These are phyloP conservation scores for Agapanthus africanus DNA, from an alignment of 106 monocot genomes.

Conservation along the genomic window DNA sequence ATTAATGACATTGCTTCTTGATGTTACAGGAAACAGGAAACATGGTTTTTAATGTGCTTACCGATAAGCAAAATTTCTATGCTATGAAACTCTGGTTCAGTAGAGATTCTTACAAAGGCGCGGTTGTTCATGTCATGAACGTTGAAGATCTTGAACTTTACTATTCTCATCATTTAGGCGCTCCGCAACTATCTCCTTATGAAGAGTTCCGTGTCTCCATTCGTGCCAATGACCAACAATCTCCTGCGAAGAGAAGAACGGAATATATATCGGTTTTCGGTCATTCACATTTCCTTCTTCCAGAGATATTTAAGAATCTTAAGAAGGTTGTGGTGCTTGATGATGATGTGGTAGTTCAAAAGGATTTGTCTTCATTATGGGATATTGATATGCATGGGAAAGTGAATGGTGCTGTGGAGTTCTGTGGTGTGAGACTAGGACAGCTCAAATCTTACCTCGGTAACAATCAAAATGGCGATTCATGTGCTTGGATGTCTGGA, in stretches of 20 bases:
- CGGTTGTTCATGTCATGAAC: conserved; percentile 44
- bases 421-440: conserved; percentile 35
- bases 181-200: conserved; percentile 25
- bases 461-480: conserved; percentile 10
- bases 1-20: conserved; percentile 7
- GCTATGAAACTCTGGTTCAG: conserved; percentile 75
- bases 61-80: conserved; percentile 62
- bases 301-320: conserved; percentile 43
- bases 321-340: conserved; percentile 47
- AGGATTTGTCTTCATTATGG: conserved; percentile 42
- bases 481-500: conserved; percentile 48
- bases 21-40: conserved; percentile 39
- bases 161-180: conserved; percentile 1
- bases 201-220: conserved; percentile 66
- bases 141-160: conserved; percentile 42
- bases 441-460: conserved; percentile 40
- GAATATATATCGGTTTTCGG: conserved; percentile 41
- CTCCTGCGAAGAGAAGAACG: conserved; percentile 31
- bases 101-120: conserved; percentile 35
- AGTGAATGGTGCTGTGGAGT: conserved; percentile 34
- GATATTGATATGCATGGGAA: conserved; percentile 39
- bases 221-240: conserved; percentile 19
- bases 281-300: conserved; percentile 41
- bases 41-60: conserved; percentile 64
- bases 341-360: conserved; percentile 59